These are phyloP conservation scores for Rhizopus delemar DNA, from an alignment of 371 early-diverging fungal genomes.

Conservation along the genomic window DNA sequence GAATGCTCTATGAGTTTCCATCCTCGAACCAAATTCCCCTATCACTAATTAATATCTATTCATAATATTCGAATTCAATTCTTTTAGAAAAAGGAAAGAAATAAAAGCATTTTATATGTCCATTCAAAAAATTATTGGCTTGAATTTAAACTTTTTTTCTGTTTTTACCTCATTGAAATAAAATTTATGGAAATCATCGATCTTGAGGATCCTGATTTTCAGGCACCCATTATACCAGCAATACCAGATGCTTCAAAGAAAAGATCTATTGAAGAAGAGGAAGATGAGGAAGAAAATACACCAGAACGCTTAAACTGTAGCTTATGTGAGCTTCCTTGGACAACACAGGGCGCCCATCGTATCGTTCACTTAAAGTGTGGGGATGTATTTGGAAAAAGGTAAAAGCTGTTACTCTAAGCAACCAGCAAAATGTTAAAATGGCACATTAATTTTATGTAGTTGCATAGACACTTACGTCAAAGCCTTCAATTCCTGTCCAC, in stretches of 20 bases:
- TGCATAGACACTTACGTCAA: slow-evolving; percentile 6
- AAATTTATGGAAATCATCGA: background rate
- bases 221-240: slow-evolving; percentile 5
- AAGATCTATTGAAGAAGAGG: slow-evolving; percentile 6
- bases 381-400: slow-evolving; percentile 29
- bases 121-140: too few species aligned
- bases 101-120: background rate
- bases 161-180: background rate
- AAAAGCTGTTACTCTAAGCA: background rate
- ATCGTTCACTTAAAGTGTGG: slow-evolving; percentile 24
- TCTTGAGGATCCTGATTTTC: slow-evolving; percentile 18
- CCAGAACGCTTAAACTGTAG: slow-evolving; percentile 7
- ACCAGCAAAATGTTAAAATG: background rate
- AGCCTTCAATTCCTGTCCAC: slow-evolving; percentile 9
- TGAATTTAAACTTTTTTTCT: background rate
- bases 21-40: slow-evolving; percentile 9
- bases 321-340: slow-evolving; percentile 23
- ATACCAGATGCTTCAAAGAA: background rate
- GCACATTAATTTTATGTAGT: background rate
- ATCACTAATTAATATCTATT: background rate
- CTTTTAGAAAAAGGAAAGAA: background rate
- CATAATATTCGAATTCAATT: background rate
- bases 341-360: slow-evolving; percentile 18
- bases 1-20: slow-evolving; percentile 21
- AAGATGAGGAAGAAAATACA: slow-evolving; percentile 1